Conservation (phyloP, 2,329 filamentous ascomycete genomes). For the Aspergillus persii region DNA sequence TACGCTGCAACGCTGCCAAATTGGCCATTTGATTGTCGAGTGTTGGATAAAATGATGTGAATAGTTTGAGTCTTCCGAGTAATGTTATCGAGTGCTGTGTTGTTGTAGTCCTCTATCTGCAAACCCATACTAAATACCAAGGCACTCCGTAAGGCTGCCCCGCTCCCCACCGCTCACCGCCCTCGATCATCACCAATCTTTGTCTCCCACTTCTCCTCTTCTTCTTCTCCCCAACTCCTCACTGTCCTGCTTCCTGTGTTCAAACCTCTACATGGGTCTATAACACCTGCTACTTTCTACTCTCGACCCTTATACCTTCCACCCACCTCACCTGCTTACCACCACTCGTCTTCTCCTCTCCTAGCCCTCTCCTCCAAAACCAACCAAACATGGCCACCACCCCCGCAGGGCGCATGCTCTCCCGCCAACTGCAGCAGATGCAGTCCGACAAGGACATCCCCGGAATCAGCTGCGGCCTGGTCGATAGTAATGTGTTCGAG, state of each 20-base stretch:
- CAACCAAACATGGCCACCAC: constrained; percentile 41
- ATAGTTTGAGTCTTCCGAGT: not conserved
- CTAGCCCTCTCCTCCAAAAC: not conserved
- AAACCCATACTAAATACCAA: too few species aligned
- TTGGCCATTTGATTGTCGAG: not conserved
- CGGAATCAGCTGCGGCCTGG: constrained; percentile 88
- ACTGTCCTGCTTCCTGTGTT: not conserved
- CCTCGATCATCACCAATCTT: not conserved
- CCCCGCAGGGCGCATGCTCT: constrained; percentile 61
- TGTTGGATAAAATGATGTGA: not conserved
- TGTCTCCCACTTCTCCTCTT: not conserved
- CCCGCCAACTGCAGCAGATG: constrained; percentile 90
- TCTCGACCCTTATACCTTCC: not conserved
- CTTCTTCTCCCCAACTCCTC: not conserved
- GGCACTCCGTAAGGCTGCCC: not conserved
- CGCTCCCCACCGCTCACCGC: constrained; percentile 4
- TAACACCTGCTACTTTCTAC: not conserved
- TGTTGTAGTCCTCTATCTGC: too few species aligned
- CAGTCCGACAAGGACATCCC: constrained; percentile 86
- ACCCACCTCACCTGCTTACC: not conserved
- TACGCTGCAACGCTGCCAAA: too few species aligned
- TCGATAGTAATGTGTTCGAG: constrained; percentile 85
- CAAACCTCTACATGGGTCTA: not conserved
- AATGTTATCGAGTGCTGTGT: too few species aligned
- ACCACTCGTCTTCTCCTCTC: too few species aligned